Base-by-base conservation (phyloP, 2,329 filamentous ascomycete genomes). In the Aspergillus neotritici region DNA sequence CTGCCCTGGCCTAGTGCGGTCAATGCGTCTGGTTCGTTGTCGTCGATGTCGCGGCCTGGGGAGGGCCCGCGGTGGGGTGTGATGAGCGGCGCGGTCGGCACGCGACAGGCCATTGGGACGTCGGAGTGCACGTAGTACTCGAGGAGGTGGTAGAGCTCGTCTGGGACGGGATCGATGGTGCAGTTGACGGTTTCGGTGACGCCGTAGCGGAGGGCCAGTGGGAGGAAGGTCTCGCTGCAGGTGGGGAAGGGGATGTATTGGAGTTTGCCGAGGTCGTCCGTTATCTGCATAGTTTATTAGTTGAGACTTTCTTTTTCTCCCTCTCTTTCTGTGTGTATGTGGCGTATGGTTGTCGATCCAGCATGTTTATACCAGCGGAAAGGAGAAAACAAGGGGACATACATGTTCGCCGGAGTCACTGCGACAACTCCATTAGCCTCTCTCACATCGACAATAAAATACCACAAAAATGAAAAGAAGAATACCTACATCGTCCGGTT, bases 61-160 rank as follows among this genome's bases (percentile, higher is more conserved):
- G 61, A 25, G 21, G 21, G 21, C 21, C 21, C 21, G 21, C 21
- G 21, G 21, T 9, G 21, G 6, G 21, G 21, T 8, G 21, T 25
- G 21, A 25, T 25, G 2, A 80, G 68, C 0, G 91, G 91, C 6
- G 84, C 82, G 0, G 87, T 80, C 21, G 91, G 88, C 11, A 97
- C 80, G 40, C 93, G 90, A 68, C 93, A 98, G 42, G 88, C 83
- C 38, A 97, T 76, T 8, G 93, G 93, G 13, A 89, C 90, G 69
- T 98, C 93, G 72, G 86, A 89, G 76, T 97, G 93, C 65, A 97
- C 84, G 76, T 97, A 97, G 77, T 96, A 97, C 71, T 97, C 63
- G 33, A 77, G 51, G 16, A 78, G 58, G 54, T 80, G 78, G 52
- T 79, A 73, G 30, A 75, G 67, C 2, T 75, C 65, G 47, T 79